Base-by-base conservation (phyloP, 2,329 filamentous ascomycete species). In the Botrytis medusae region DNA sequence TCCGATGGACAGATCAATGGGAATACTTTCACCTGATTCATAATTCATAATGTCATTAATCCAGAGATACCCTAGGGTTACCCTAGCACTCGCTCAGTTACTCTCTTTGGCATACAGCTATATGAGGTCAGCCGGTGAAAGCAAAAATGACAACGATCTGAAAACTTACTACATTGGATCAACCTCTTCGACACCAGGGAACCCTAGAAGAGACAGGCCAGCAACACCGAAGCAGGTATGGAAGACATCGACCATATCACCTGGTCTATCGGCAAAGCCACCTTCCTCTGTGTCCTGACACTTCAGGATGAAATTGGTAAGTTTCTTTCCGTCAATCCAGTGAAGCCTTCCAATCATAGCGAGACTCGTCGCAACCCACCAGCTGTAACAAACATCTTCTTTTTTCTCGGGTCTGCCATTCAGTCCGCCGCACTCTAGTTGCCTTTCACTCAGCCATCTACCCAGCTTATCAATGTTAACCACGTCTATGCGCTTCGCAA, bases 341-440 rank as follows among this genome's bases (percentile, higher is more conserved):
- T 98, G 93, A 71, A 94, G 87, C 72, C 91, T 91, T 71, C 88
- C 90, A 77, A 99, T 93, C 87, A 98, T 98, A 63, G 92, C 91
- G 77, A 99, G 84, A 81, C 95, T 97, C 80, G 93, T 95, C 80
- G 95, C 85, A 62, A 98, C 96, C 96, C 96, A 99, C 96, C 96
- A 99, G 82, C 94, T 97, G 84, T 99, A 99, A 84, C 96, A 99
- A 22, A 97, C 95, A 82, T 99, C 96, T 81, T 97, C 95, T 75
- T 93, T 85, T 85, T 99, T 99, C 84, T 98, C 96, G 0, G 96
- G 96, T 67, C 96, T 88, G 4, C 96, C 96, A 81, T 99, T 99
- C 69, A 99, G 85, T 0, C 96, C 96, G 44, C 96, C 96, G 65
- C 91, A 91, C 16, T 93, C 88, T 42, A 97, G 86, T 82, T 99